phyloP scores from a whole-genome alignment of 2,329 filamentous ascomycete species.

The Aaosphaeria arxii region DNA sequence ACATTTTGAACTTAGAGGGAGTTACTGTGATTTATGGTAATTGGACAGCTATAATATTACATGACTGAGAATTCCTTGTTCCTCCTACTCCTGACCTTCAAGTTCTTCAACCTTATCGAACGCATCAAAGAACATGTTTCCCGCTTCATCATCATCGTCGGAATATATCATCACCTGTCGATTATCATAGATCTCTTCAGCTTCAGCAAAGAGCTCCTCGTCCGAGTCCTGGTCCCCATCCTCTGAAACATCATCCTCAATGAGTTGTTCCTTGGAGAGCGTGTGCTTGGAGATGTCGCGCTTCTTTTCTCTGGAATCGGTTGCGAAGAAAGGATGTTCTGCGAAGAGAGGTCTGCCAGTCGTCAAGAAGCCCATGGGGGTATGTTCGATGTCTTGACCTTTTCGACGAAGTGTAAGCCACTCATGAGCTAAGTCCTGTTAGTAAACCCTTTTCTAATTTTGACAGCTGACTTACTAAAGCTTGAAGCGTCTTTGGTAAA shows the following conservation, averaged over 20 bases:
- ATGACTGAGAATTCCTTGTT: neutral
- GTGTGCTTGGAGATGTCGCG: neutral
- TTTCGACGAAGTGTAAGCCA: conserved; percentile 56
- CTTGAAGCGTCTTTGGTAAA: conserved; percentile 25
- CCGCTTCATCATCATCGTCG: neutral
- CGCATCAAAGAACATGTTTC: neutral
- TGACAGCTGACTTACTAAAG: conserved; percentile 13
- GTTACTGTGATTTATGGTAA: no score
- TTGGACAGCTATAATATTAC: no score
- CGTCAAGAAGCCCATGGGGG: conserved; percentile 58
- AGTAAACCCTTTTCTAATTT: conserved; percentile 15
- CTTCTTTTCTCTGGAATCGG: neutral
- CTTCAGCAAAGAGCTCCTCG: neutral
- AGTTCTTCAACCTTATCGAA: neutral
- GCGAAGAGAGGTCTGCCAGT: conserved; percentile 49
- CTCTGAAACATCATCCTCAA: neutral
- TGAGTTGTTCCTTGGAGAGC: neutral
- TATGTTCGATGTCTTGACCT: conserved; percentile 57
- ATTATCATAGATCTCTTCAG: no score
- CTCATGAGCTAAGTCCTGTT: conserved; percentile 47
- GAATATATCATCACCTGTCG: no score
- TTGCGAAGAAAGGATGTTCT: conserved; percentile 53
- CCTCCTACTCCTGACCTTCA: neutral
- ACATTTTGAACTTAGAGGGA: no score
- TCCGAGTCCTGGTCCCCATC: neutral